Percentiles rank a stretch among this genome's conserved stretches.
phyloP scores from a whole-genome alignment of 2,329 filamentous ascomycete genomes.

The Fonsecaea multimorphosa region DNA sequence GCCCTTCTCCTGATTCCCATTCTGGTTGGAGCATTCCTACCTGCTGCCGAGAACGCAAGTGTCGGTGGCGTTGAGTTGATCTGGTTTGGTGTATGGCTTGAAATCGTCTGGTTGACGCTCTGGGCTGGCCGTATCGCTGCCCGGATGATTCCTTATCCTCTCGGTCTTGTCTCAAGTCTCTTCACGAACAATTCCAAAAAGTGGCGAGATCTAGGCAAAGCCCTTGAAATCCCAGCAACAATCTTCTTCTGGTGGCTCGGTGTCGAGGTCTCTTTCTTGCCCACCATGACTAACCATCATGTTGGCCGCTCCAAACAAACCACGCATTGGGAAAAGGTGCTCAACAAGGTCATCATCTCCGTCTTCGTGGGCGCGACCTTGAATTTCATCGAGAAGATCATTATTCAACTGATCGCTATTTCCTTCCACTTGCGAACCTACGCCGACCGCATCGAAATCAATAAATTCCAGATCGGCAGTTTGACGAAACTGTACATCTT shows the following conservation, averaged over 20 bases:
- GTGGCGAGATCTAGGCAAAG: constrained; percentile 85
- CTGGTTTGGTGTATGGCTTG: constrained; percentile 96
- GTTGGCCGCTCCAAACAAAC: constrained; percentile 59
- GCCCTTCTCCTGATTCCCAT: constrained; percentile 71
- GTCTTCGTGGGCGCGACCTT: constrained; percentile 79
- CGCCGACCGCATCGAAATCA: constrained; percentile 85
- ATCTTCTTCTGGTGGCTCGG: constrained; percentile 93
- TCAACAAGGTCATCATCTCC: constrained; percentile 85
- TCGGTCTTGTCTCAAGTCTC: constrained; percentile 70
- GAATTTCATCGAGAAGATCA: constrained; percentile 89
- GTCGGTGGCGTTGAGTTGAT: constrained; percentile 77
- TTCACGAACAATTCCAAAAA: constrained; percentile 90
- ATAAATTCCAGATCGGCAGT: constrained; percentile 83
- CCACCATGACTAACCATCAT: constrained; percentile 75
- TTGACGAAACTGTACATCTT: constrained; percentile 69
- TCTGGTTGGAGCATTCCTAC: constrained; percentile 65
- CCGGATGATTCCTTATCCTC: constrained; percentile 67
- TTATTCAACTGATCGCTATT: constrained; percentile 93
- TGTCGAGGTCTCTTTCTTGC: constrained; percentile 82
- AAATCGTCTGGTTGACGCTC: constrained; percentile 88
- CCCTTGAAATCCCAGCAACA: constrained; percentile 82
- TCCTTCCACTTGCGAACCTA: constrained; percentile 93
- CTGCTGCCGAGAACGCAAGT: constrained; percentile 61
- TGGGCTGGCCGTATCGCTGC: constrained; percentile 76
- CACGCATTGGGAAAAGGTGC: constrained; percentile 72